Percentiles rank a stretch among this genome's conserved stretches.
These are phyloP conservation scores for Lithospermum erythrorhizon DNA, from an alignment of 257 asterid genomes.

Conservation along the genomic window DNA sequence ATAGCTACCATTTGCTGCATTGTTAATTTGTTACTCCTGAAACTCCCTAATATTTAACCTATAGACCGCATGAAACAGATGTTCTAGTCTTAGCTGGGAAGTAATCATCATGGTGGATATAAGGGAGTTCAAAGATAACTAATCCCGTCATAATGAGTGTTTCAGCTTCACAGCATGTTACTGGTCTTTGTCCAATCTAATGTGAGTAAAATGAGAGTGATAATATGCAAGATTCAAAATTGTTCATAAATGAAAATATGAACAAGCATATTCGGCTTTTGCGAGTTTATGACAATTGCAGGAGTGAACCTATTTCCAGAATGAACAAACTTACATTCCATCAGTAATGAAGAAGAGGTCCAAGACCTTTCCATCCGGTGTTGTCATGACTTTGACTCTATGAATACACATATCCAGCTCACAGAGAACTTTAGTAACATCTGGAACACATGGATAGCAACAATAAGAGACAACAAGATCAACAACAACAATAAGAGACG, in stretches of 20 bases:
- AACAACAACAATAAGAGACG: neutral
- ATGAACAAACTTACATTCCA: conserved; percentile 31
- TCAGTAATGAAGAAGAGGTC: conserved; percentile 65
- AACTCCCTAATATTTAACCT: neutral
- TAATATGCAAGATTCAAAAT: too few species aligned
- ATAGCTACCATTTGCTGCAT: neutral
- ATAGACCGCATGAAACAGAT: neutral
- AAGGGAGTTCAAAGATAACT: too few species aligned
- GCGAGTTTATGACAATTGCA: neutral
- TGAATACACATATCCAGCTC: conserved; percentile 61
- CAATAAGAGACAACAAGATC: neutral
- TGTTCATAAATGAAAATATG: too few species aligned
- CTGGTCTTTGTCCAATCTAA: too few species aligned
- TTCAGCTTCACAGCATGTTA: too few species aligned
- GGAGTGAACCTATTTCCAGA: neutral
- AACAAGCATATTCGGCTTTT: neutral
- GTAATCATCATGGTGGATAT: too few species aligned
- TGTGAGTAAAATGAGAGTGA: neutral
- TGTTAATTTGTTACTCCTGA: neutral
- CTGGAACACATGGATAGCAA: conserved; percentile 16
- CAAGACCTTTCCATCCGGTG: conserved; percentile 75
- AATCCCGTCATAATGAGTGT: too few species aligned
- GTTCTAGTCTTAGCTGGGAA: neutral
- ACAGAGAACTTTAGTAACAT: conserved; percentile 60
- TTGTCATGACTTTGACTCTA: conserved; percentile 49